Evolutionary conservation across 2,329 filamentous ascomycete species (phyloP), one percentile per base, ranked within the genome.

Genomic region (Penicillium verrucosum): DNA sequence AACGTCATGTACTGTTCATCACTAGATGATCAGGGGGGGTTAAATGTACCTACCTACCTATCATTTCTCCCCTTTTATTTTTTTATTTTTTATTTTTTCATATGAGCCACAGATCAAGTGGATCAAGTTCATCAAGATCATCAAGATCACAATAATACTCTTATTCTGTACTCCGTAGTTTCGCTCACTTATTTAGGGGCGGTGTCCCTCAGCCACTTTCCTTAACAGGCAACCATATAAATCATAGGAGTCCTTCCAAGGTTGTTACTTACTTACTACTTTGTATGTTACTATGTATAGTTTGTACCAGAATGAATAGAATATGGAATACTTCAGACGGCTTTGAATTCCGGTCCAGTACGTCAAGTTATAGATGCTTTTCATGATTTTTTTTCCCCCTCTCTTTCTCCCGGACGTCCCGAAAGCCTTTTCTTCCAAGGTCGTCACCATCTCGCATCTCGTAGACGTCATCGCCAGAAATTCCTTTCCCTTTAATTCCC

Each of bases 381-480:
- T 21, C 21, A 21, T 21, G 21, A 7, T 27, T 27, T 29, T 50
- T 50, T 51, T 29, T n/a, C 9, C 40, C 58, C 59, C 49, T 27
- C 29, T 40, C 34, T 34, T 51, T 51, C 16, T 44, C 29, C 56
- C 45, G 51, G 38, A 37, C 16, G 45, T 64, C 60, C 61, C 61
- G 60, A 60, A 55, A 56, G 27, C 14, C 37, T 23, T 43, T 40
- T 49, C 56, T 50, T 32, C 37, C 40, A 43, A 43, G 41, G 41
- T 40, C 44, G 43, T 51, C 49, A 51, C 49, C 49, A 51, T 45
- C 43, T 51, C 29, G 21, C 30, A 45, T 54, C 41, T 48, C 52
- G 69, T 71, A 70, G 71, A 73, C 71, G 71, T 74, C 71, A 74
- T 74, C 53, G 45, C 47, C 38, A 54, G 48, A 51, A 58, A 34